Percentiles rank a stretch among this genome's conserved stretches.
phyloP scores from a whole-genome alignment of 352 stramenopile genomes.

The Pythium volutum region DNA sequence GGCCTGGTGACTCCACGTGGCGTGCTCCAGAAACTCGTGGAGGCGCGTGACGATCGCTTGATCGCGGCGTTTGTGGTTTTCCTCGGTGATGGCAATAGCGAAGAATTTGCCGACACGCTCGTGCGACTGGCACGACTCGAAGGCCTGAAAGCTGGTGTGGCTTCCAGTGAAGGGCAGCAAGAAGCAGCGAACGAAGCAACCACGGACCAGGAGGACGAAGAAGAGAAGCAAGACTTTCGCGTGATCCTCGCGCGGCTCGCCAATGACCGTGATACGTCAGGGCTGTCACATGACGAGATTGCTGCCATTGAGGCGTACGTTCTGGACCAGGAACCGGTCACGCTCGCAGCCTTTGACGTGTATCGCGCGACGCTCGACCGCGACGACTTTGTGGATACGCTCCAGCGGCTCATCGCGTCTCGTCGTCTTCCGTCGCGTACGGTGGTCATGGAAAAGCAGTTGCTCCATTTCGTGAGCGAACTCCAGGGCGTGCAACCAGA shows the following conservation, averaged over 20 bases:
- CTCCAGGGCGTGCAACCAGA: slow-evolving; percentile 14
- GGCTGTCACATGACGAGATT: slow-evolving; percentile 29
- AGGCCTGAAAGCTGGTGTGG: not conserved
- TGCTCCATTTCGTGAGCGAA: slow-evolving; percentile 17
- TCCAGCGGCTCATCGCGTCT: slow-evolving; percentile 36
- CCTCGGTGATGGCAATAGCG: slow-evolving; percentile 54
- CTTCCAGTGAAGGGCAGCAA: not conserved
- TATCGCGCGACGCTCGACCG: slow-evolving; percentile 43
- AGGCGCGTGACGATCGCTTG: slow-evolving; percentile 56
- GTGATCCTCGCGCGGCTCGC: slow-evolving; percentile 18
- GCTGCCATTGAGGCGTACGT: slow-evolving; percentile 32
- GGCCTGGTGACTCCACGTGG: slow-evolving; percentile 29
- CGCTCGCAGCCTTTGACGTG: slow-evolving; percentile 58
- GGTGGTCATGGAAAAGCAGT: slow-evolving; percentile 24
- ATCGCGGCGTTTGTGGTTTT: slow-evolving; percentile 66
- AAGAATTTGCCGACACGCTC: slow-evolving; percentile 66
- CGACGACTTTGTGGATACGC: slow-evolving; percentile 52
- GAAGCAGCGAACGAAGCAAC: not conserved
- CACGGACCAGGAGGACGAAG: slow-evolving; percentile 19
- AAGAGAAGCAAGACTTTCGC: slow-evolving; percentile 27
- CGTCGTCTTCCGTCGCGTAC: slow-evolving; percentile 1
- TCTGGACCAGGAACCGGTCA: slow-evolving; percentile 32
- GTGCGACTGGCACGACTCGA: slow-evolving; percentile 43
- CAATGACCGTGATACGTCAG: slow-evolving; percentile 7
- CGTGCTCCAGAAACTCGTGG: slow-evolving; percentile 41